A percentile compares a stretch with the other conserved stretches of the same genome.
Conservation (phyloP, 139 green algal species). For the Tetraselmis striata region DNA sequence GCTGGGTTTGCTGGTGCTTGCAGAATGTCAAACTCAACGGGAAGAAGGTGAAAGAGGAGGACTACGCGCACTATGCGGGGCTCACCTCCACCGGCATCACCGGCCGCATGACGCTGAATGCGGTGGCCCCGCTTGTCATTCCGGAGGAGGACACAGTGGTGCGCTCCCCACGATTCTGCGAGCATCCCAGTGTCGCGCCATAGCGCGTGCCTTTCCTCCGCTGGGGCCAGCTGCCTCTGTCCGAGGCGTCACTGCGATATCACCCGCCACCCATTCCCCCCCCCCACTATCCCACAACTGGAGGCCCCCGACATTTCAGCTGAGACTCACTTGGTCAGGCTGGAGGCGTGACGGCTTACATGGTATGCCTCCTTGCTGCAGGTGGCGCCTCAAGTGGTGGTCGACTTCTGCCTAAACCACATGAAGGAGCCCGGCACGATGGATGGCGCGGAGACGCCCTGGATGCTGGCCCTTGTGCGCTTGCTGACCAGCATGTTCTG, state of each 20-base stretch:
- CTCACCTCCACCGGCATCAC: not conserved
- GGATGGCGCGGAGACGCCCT: not conserved
- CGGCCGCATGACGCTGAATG: not conserved
- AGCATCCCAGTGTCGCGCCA: no score
- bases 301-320: no score
- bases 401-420: not conserved
- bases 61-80: not conserved
- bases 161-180: no score
- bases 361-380: no score
- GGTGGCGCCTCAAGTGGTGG: not conserved
- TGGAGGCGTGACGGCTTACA: no score
- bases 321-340: no score
- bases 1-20: no score
- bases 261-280: no score
- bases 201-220: no score
- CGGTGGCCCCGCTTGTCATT: not conserved
- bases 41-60: not conserved
- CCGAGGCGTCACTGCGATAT: no score
- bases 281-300: no score
- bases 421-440: not conserved
- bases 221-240: no score
- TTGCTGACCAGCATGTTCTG: not conserved
- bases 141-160: not conserved
- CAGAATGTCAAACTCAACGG: not conserved
- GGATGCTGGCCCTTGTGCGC: not conserved